phyloP scores from a whole-genome alignment of 2,329 filamentous ascomycete species.

The Amauroascus niger region DNA sequence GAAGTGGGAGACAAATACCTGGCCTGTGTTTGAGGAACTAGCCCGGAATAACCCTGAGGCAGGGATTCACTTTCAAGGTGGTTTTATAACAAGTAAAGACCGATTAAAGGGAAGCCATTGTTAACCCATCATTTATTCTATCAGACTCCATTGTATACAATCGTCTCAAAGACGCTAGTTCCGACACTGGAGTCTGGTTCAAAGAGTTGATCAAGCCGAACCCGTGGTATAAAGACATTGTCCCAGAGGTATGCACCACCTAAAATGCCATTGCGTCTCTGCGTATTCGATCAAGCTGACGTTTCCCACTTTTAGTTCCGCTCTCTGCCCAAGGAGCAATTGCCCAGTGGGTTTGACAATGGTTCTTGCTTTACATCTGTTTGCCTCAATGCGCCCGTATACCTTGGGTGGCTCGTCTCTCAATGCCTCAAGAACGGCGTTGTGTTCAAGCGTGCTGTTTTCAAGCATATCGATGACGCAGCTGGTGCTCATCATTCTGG shows the following conservation, averaged over 20 bases:
- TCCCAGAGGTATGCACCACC: constrained; percentile 50
- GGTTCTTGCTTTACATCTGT: constrained; percentile 71
- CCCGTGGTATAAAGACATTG: constrained; percentile 63
- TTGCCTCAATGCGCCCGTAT: constrained; percentile 83
- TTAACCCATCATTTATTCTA: not conserved
- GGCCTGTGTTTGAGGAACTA: constrained; percentile 52
- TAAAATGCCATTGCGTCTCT: not conserved
- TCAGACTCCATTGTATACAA: constrained; percentile 43
- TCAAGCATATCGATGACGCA: constrained; percentile 67
- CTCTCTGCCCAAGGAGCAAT: constrained; percentile 46
- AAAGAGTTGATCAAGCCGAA: constrained; percentile 56
- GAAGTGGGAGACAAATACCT: constrained; percentile 54
- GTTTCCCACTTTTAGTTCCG: constrained; percentile 43
- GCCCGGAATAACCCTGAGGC: constrained; percentile 61
- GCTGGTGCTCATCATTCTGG: constrained; percentile 49
- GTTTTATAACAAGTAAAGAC: not conserved
- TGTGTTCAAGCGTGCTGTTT: constrained; percentile 51
- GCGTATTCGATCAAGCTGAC: not conserved
- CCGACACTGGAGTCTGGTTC: constrained; percentile 49
- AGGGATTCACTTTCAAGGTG: constrained; percentile 69
- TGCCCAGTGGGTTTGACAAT: constrained; percentile 58
- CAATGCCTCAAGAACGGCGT: constrained; percentile 68
- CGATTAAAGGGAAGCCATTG: not conserved
- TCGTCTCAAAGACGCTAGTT: constrained; percentile 54
- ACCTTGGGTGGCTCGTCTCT: constrained; percentile 74